Evolutionary conservation across 2,329 filamentous ascomycete species (phyloP), one percentile per base, ranked within the genome.

Genomic region (Xylaria polymorpha): DNA sequence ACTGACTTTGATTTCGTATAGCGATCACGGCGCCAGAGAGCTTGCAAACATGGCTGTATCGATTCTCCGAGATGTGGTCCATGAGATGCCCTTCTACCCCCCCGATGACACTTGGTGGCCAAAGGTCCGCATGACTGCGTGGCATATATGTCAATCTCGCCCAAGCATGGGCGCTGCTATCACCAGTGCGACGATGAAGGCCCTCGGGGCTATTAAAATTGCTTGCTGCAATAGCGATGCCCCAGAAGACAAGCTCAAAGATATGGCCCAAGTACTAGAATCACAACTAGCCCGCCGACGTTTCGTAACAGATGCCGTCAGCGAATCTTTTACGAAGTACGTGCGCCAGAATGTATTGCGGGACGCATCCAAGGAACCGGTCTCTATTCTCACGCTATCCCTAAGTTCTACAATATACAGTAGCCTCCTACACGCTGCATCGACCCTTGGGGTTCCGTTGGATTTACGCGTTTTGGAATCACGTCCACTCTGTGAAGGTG

Each of bases 161-260:
- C 88, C 89, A 70, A 89, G 86, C 75, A 92, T 92, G 89, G 85
- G 85, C 0, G 86, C 89, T 0, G 85, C 88, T 1, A 88, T 91
- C 35, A 80, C 87, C 46, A 82, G 79, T 55, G 82, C 81, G 12
- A 67, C 90, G 10, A 77, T 89, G 5, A 79, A 80, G 14, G 82
- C 82, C 3, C 79, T 91, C 43, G 75, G 79, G 14, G 73, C 75
- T 3, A 78, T 86, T 43, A 79, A 83, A 57, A 56, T 53, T 39
- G 43, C 74, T 61, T 57, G 57, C 18, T 5, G 65, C 39, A 59
- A 59, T 60, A 72, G 46, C 73, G 74, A 46, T 71, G 77, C 39
- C 64, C 76, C 55, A 32, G 35, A 41, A 12, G 72, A 76, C 29
- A 78, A 71, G 53, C 73, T 80, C 10, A 74, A 73, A 4, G 65